Percentiles rank a stretch among this genome's conserved stretches.
phyloP scores from a whole-genome alignment of 768 basidiomycete species.

The Mycena kentingensis region DNA sequence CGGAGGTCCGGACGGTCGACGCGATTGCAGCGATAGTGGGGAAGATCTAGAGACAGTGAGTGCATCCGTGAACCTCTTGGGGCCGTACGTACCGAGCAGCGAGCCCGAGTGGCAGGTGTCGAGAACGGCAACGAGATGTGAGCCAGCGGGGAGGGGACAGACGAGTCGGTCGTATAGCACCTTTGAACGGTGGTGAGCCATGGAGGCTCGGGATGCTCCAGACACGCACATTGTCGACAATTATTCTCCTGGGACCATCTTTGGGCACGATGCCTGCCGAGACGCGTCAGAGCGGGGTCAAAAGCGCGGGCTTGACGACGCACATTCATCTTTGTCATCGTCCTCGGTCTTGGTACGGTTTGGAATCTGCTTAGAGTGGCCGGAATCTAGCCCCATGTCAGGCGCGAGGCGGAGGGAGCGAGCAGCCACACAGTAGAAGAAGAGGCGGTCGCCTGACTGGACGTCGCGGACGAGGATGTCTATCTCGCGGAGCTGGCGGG shows the following conservation, averaged over 20 bases:
- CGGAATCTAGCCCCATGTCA: neutral
- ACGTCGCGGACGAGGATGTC: constrained; percentile 18
- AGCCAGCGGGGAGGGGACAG: constrained; percentile 13
- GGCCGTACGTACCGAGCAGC: constrained; percentile 15
- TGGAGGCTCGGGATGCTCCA: neutral
- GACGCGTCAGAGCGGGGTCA: neutral
- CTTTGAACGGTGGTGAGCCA: neutral
- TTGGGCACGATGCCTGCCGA: constrained; percentile 9
- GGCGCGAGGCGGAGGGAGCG: neutral
- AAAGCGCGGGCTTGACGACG: neutral
- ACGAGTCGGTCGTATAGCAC: constrained; percentile 13
- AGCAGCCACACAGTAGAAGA: constrained; percentile 26
- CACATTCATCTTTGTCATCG: constrained; percentile 16
- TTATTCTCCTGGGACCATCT: constrained; percentile 8
- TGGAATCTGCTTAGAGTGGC: constrained; percentile 9
- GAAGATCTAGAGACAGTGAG: no score
- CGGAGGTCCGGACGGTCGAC: constrained; percentile 9
- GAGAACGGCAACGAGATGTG: constrained; percentile 19
- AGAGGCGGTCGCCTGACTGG: constrained; percentile 25
- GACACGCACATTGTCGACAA: constrained; percentile 11
- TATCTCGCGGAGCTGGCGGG: constrained; percentile 18
- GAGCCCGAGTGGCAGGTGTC: constrained; percentile 22
- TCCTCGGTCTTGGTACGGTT: constrained; percentile 10
- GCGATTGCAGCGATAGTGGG: constrained; percentile 19
- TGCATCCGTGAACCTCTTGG: no score